Evolutionary conservation across 805 yeast species (phyloP).

Genomic region (Tetrapisispora fleetii): DNA sequence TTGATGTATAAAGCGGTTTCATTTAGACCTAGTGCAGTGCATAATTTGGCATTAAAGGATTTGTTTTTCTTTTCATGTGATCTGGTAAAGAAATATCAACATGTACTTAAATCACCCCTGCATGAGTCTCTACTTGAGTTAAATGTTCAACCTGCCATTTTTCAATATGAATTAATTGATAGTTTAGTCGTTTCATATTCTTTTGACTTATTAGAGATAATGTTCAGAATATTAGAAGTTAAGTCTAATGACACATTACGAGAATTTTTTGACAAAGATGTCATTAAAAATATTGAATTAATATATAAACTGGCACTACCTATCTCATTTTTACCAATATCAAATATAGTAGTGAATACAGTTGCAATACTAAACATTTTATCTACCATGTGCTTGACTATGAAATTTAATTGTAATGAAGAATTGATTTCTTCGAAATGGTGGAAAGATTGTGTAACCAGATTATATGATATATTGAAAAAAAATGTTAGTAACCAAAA

Average conservation of each 20-base stretch:
- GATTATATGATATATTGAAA: slow-evolving; percentile 17
- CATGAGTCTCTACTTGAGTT: slow-evolving; percentile 14
- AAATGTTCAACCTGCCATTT: slow-evolving; percentile 27
- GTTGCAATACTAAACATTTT: slow-evolving; percentile 45
- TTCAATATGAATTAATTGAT: slow-evolving; percentile 41
- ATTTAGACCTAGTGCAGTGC: slow-evolving; percentile 56
- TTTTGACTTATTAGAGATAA: slow-evolving; percentile 47
- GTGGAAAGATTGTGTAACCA: slow-evolving; percentile 22
- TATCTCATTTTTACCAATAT: slow-evolving; percentile 37
- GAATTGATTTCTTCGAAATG: slow-evolving; percentile 7
- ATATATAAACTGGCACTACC: slow-evolving; percentile 36
- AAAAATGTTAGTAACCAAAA: slow-evolving; percentile 12
- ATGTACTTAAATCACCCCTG: slow-evolving; percentile 18
- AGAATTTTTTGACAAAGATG: slow-evolving; percentile 14
- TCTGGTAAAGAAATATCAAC: slow-evolving; percentile 18
- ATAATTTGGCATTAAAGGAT: slow-evolving; percentile 29
- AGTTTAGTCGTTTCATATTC: slow-evolving; percentile 40
- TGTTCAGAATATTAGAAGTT: slow-evolving; percentile 24
- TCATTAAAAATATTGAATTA: slow-evolving; percentile 22
- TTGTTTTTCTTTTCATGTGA: slow-evolving; percentile 23
- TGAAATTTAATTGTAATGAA: neutral
- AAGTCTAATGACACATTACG: slow-evolving; percentile 7
- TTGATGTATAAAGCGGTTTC: slow-evolving; percentile 44
- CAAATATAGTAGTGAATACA: slow-evolving; percentile 40
- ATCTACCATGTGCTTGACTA: slow-evolving; percentile 18